Evolutionary conservation across 345 rosid species (phyloP), one percentile per base, ranked within the genome.

Genomic region (Firmiana major): DNA sequence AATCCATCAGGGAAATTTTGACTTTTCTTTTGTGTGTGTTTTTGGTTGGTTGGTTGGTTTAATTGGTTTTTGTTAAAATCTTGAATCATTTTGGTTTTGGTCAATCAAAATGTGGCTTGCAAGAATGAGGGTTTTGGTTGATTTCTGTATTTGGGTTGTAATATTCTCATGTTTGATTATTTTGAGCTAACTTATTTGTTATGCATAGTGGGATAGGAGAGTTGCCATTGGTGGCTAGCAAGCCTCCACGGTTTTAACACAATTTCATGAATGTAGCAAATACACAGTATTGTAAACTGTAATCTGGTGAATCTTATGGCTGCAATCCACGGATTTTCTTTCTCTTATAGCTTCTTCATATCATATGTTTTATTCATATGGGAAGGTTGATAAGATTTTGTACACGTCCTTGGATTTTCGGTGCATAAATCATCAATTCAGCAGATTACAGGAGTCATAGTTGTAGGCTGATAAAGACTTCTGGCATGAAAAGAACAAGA

Each of bases 1-100:
- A 75, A 73, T 21, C 63, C 28, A 36, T 74, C 65, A 46, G 77
- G 77, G 51, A 73, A 79, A 65, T 80, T 86, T 80, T 80, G 80
- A 42, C 84, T 81, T 63, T 71, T 31, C 3, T 63, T 71, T n/a
- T n/a, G n/a, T 74, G 83, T 79, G 76, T 85, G 83, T 64, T 67
- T 68, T n/a, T n/a, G n/a, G n/a, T n/a, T 75, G 83, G 46, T 69
- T 79, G 79, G 53, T 65, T 75, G 81, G 55, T 49, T 34, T 40
- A 38, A 42, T 81, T 63, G 73, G 49, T 60, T 38, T 62, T 71
- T 34, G 57, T 67, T 57, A 42, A 17, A 67, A 68, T 60, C 66
- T 72, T 63, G 64, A 73, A 80, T 77, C 67, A 43, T 49, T 77
- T 73, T 73, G 42, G 66, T 62, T 26, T 28, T 70, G 75, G 49